A percentile compares a stretch with the other conserved stretches of the same genome.
Conservation (phyloP, 768 basidiomycete genomes). For the Lentinula guzmanii region DNA sequence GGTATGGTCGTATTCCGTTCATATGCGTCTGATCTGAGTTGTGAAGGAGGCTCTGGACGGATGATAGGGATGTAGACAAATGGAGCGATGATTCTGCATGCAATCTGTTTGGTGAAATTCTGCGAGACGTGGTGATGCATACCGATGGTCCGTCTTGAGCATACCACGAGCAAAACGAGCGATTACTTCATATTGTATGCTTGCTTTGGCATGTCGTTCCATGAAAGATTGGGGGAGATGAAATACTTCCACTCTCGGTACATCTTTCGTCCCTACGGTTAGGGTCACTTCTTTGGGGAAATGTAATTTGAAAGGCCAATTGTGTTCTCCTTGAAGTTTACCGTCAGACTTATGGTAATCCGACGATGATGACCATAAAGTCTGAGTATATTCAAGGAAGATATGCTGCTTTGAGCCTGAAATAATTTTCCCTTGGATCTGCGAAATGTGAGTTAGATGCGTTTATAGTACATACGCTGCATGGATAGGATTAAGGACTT, state of each 20-base stretch:
- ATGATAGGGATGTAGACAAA: conserved; percentile 27
- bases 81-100: conserved; percentile 6
- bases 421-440: conserved; percentile 34
- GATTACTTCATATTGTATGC: neutral
- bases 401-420: conserved; percentile 27
- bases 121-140: neutral
- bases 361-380: conserved; percentile 28
- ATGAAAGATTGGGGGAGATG: neutral
- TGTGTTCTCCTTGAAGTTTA: conserved; percentile 28
- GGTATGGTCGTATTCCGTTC: conserved; percentile 21
- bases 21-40: conserved; percentile 27
- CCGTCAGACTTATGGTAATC: conserved; percentile 11
- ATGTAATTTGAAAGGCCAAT: conserved; percentile 31
- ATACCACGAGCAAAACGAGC: neutral
- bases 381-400: conserved; percentile 27
- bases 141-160: conserved; percentile 4
- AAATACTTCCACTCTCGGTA: neutral
- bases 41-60: conserved; percentile 28
- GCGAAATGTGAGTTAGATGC: neutral
- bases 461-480: neutral
- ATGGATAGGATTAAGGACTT: conserved; percentile 11
- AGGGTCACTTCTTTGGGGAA: conserved; percentile 23
- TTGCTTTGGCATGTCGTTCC: neutral
- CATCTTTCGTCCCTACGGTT: neutral
- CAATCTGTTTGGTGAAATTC: neutral